Evolutionary conservation across 2,329 filamentous ascomycete species (phyloP).

Genomic region (Pyricularia sp.): DNA sequence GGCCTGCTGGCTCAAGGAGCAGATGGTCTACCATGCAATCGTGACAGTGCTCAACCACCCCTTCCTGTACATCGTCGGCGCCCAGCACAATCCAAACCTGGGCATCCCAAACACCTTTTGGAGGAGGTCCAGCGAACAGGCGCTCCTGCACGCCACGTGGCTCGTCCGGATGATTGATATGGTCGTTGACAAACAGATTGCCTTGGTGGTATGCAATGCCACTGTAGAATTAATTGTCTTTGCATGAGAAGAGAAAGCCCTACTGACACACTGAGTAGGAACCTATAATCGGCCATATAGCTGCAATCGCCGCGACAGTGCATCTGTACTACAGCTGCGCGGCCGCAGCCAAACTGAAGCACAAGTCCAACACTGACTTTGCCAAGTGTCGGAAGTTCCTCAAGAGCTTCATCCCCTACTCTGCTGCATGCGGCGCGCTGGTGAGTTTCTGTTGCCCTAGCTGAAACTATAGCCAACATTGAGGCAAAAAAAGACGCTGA

Average conservation of each 20-base stretch:
- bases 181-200: constrained; percentile 39
- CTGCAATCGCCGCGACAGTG: constrained; percentile 42
- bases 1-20: constrained; percentile 41
- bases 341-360: constrained; percentile 33
- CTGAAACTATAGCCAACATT: neutral
- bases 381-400: constrained; percentile 39
- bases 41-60: constrained; percentile 42
- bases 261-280: constrained; percentile 17
- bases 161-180: constrained; percentile 44
- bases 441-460: constrained; percentile 20
- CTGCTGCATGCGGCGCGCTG: constrained; percentile 33
- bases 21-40: constrained; percentile 43
- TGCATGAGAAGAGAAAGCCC: neutral
- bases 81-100: constrained; percentile 40
- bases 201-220: constrained; percentile 20
- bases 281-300: constrained; percentile 41
- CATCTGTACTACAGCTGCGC: constrained; percentile 45
- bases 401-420: constrained; percentile 36
- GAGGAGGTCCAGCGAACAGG: constrained; percentile 40
- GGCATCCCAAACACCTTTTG: constrained; percentile 45
- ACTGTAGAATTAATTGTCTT: too few relatives aligned
- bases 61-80: constrained; percentile 41
- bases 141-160: constrained; percentile 42
- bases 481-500: neutral
- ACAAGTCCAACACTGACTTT: constrained; percentile 30